Conservation (phyloP, 2,329 filamentous ascomycete genomes). For the Ophiocordyceps camponoti-rufipedis region DNA sequence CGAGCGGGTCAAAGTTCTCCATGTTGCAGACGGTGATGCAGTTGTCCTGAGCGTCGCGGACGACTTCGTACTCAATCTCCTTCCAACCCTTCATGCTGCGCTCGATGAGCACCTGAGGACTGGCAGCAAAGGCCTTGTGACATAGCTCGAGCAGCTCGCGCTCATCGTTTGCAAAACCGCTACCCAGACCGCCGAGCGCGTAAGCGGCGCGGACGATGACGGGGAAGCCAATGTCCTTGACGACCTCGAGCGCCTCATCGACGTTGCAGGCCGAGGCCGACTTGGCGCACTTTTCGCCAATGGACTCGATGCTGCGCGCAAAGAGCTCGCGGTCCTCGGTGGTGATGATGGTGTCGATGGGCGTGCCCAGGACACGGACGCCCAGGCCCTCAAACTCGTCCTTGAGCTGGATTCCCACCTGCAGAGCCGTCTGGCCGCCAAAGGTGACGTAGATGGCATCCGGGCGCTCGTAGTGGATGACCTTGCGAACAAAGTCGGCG, state of each 20-base stretch:
- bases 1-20: constrained; percentile 98
- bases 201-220: constrained; percentile 96
- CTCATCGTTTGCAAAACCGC: constrained; percentile 85
- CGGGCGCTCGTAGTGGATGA: constrained; percentile 84
- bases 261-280: constrained; percentile 81
- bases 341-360: constrained; percentile 95
- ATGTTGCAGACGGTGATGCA: constrained; percentile 99
- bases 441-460: constrained; percentile 98
- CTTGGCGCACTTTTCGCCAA: constrained; percentile 94
- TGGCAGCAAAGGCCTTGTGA: constrained; percentile 86
- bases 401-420: constrained; percentile 92
- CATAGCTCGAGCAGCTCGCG: constrained; percentile 70
- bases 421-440: constrained; percentile 90
- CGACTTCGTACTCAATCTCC: constrained; percentile 97
- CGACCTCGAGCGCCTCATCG: constrained; percentile 74
- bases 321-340: constrained; percentile 97
- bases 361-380: constrained; percentile 86
- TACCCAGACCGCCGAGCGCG: constrained; percentile 83
- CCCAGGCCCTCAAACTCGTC: constrained; percentile 89
- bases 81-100: constrained; percentile 99
- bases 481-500: constrained; percentile 91
- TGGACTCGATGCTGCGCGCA: constrained; percentile 94
- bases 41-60: constrained; percentile 88
- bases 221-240: constrained; percentile 84
- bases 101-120: constrained; percentile 91